Percentiles rank a stretch among this genome's conserved stretches.
Conservation (phyloP, 179 eudicot species). For the Carnegiea gigantea region DNA sequence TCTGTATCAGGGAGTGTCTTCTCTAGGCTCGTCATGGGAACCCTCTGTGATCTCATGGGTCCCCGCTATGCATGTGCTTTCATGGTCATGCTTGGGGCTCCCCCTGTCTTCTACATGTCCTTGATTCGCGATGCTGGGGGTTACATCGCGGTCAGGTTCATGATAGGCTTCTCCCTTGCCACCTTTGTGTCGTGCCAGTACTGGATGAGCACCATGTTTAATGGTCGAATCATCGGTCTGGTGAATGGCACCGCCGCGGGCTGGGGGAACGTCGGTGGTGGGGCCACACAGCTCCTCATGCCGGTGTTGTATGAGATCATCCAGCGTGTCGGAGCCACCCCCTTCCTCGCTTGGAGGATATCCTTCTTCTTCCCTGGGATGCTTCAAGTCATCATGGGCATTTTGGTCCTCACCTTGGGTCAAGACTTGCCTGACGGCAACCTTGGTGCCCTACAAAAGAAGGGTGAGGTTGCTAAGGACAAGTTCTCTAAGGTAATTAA, state of each 20-base stretch:
- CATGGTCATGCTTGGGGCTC: conserved; percentile 35
- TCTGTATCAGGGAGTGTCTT: conserved; percentile 39
- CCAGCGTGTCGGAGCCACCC: conserved; percentile 23
- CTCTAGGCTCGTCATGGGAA: conserved; percentile 40
- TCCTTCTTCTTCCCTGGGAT: conserved; percentile 35
- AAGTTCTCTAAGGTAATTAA: conserved; percentile 26
- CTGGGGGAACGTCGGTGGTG: conserved; percentile 45
- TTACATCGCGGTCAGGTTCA: conserved; percentile 37
- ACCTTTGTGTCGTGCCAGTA: conserved; percentile 43
- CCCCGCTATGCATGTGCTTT: conserved; percentile 38
- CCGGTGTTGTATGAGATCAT: conserved; percentile 33
- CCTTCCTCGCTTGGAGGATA: conserved; percentile 38
- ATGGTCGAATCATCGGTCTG: conserved; percentile 31
- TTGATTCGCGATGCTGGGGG: conserved; percentile 27
- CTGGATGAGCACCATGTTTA: conserved; percentile 45
- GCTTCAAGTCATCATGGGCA: conserved; percentile 33
- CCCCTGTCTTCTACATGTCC: conserved; percentile 38
- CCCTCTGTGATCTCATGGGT: conserved; percentile 36
- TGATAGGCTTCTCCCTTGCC: conserved; percentile 37
- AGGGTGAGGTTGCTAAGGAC: conserved; percentile 37
- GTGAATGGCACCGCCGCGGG: conserved; percentile 39
- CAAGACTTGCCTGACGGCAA: conserved; percentile 43
- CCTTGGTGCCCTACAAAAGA: conserved; percentile 27
- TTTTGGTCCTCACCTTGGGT: conserved; percentile 31
- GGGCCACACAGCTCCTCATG: conserved; percentile 38